Evolutionary conservation across 805 yeast species (phyloP).

Genomic region (Cyberlindnera japonica): DNA sequence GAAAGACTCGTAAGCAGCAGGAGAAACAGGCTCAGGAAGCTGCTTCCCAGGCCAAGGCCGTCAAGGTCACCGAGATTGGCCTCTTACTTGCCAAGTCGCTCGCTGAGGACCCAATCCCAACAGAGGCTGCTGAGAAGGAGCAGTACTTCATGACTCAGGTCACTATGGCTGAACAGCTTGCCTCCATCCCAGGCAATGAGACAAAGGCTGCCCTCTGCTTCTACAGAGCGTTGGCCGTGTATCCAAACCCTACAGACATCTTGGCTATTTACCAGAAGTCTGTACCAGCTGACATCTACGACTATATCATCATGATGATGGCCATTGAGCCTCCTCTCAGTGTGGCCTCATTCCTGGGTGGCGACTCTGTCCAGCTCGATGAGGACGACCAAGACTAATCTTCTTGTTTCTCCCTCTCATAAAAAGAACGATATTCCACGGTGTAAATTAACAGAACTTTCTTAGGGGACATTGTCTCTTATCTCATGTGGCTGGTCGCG

Average conservation of each 20-base stretch:
- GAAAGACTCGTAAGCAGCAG: conserved; percentile 59
- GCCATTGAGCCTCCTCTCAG: conserved; percentile 87
- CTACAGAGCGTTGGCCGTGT: conserved; percentile 89
- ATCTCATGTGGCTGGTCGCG: too few relatives aligned
- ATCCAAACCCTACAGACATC: conserved; percentile 93
- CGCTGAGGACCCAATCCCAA: conserved; percentile 71
- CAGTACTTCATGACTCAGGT: conserved; percentile 78
- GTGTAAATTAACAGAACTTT: too few relatives aligned
- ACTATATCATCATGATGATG: conserved; percentile 80
- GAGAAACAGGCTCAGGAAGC: conserved; percentile 51
- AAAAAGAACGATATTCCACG: too few relatives aligned
- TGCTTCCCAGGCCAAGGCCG: conserved; percentile 56
- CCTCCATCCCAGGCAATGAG: conserved; percentile 62
- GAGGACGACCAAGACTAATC: conserved; percentile 26
- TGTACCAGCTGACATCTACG: conserved; percentile 78
- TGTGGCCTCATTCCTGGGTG: conserved; percentile 56
- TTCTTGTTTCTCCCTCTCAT: too few relatives aligned
- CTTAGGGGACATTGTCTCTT: too few relatives aligned
- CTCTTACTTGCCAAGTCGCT: conserved; percentile 61
- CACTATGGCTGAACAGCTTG: conserved; percentile 78
- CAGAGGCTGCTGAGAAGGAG: conserved; percentile 66
- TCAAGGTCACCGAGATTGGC: conserved; percentile 57
- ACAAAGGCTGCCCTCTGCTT: conserved; percentile 83
- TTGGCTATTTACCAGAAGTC: conserved; percentile 86
- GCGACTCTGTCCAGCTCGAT: conserved; percentile 17